phyloP scores from a whole-genome alignment of 805 yeast species.

The Wickerhamiella kurtzmanii region DNA sequence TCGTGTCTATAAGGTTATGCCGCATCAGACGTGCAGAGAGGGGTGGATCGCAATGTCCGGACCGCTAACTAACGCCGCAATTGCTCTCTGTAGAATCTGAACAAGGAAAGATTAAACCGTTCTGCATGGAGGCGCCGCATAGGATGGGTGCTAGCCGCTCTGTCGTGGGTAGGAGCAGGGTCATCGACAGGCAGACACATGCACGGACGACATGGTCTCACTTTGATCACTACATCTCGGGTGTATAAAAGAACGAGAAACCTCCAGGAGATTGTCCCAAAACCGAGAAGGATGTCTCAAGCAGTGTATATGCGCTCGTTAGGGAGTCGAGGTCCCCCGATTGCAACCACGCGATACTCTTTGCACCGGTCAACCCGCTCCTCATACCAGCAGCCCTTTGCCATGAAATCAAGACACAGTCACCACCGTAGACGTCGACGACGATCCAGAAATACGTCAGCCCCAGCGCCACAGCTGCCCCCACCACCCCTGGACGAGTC shows the following conservation, averaged over 20 bases:
- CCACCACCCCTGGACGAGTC: not conserved
- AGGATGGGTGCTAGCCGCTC: too few species aligned
- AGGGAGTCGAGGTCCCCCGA: not conserved
- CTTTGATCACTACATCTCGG: too few species aligned
- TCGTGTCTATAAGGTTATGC: too few species aligned
- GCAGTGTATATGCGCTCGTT: not conserved
- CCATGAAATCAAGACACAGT: not conserved
- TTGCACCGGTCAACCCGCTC: not conserved
- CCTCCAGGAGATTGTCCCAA: too few species aligned
- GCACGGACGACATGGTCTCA: not conserved
- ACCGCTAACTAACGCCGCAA: too few species aligned
- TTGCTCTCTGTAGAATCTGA: not conserved
- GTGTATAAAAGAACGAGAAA: not conserved
- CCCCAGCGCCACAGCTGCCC: not conserved
- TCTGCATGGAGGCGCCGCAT: not conserved
- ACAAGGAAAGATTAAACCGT: not conserved
- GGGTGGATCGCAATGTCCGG: too few species aligned
- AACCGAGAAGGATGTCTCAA: not conserved
- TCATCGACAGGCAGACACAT: not conserved
- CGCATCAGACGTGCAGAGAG: too few species aligned
- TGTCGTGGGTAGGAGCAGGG: not conserved
- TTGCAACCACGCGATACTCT: not conserved
- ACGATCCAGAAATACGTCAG: not conserved
- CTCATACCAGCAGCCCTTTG: not conserved
- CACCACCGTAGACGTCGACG: not conserved